Percentiles rank a stretch among this genome's conserved stretches.
phyloP scores from a whole-genome alignment of 306 rosid genomes.

The Cucumis melo region DNA sequence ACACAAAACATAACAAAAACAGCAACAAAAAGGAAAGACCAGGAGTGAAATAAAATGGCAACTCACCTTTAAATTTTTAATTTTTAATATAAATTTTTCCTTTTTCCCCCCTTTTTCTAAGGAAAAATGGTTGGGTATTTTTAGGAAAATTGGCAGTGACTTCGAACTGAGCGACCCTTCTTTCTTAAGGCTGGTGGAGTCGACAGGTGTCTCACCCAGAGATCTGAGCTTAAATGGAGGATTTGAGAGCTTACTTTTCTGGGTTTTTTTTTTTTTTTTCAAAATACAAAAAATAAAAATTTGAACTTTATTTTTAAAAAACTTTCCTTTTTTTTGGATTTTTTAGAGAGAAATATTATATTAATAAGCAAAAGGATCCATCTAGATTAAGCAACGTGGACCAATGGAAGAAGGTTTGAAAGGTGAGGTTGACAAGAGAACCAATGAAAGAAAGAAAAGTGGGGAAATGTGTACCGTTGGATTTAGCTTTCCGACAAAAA shows the following conservation, averaged over 20 bases:
- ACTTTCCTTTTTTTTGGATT: not conserved
- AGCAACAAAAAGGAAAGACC: not conserved
- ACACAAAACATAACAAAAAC: not conserved
- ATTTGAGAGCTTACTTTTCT: conserved; percentile 2
- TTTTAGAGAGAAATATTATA: not conserved
- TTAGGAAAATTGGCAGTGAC: not conserved
- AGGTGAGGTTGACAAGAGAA: conserved; percentile 12
- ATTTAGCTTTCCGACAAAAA: conserved; percentile 36
- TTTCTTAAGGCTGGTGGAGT: not conserved
- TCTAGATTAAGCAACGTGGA: conserved; percentile 34
- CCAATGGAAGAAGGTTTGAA: conserved; percentile 15
- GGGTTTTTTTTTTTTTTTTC: not conserved
- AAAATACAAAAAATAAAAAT: not conserved
- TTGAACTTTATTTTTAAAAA: not conserved
- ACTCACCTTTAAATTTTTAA: not conserved
- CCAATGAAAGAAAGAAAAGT: conserved; percentile 22
- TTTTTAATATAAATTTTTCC: no score
- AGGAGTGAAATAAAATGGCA: not conserved
- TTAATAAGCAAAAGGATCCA: not conserved
- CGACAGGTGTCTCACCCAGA: conserved; percentile 5
- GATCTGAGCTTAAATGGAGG: conserved; percentile 28
- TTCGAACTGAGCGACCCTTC: not conserved
- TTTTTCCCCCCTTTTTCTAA: not conserved
- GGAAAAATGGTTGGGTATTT: not conserved
- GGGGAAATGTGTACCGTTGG: conserved; percentile 19